A percentile compares a stretch with the other conserved stretches of the same genome.
Conservation (phyloP, 257 asterid genomes). For the Jacaranda copaia region DNA sequence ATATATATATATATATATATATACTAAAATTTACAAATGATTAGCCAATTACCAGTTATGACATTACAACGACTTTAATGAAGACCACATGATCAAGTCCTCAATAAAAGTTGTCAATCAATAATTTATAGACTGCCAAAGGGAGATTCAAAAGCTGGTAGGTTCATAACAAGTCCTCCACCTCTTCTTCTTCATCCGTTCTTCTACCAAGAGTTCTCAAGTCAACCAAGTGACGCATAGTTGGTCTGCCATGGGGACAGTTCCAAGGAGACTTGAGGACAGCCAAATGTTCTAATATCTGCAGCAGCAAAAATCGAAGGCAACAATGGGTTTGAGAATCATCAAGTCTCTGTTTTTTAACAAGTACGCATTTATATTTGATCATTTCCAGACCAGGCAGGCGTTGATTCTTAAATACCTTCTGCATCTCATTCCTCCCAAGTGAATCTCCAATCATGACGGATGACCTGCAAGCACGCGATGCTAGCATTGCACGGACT, state of each 20-base stretch:
- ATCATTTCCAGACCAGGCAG: too few species aligned
- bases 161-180: slow-evolving; percentile 22
- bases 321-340: background rate
- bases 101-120: slow-evolving; percentile 9
- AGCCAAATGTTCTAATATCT: slow-evolving; percentile 83
- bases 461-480: slow-evolving; percentile 96
- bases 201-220: slow-evolving; percentile 55
- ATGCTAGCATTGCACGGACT: slow-evolving; percentile 92
- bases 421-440: slow-evolving; percentile 86
- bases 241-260: slow-evolving; percentile 98
- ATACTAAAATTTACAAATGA: background rate
- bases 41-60: background rate
- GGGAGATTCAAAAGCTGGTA: background rate
- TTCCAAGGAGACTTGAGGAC: slow-evolving; percentile 95
- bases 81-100: background rate
- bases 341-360: too few species aligned
- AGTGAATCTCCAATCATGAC: slow-evolving; percentile 93
- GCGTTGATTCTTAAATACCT: slow-evolving; percentile 50
- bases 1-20: too few species aligned
- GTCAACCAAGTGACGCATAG: slow-evolving; percentile 97
- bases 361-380: too few species aligned
- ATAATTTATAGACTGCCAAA: slow-evolving; percentile 21
- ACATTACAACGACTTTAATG: background rate
- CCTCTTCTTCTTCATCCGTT: slow-evolving; percentile 45
- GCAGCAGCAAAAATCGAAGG: slow-evolving; percentile 51